Evolutionary conservation across 164 flowering plant genomes (phyloP).

Genomic region (Nymphaea thermarum): DNA sequence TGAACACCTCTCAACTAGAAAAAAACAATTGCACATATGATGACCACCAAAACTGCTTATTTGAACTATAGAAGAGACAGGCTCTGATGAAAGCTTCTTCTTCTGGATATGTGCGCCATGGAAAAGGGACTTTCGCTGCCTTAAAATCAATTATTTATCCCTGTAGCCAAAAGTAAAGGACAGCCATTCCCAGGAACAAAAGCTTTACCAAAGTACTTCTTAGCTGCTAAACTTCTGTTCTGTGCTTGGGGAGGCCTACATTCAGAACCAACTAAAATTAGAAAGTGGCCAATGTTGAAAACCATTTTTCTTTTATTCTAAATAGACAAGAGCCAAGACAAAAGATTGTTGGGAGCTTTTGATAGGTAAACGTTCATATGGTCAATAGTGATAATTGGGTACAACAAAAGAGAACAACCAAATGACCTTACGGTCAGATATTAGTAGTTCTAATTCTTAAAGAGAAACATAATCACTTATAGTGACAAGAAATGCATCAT

Average conservation of each 20-base stretch:
- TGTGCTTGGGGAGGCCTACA: slow-evolving; percentile 63
- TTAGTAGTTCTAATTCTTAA: not conserved
- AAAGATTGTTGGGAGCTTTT: no score
- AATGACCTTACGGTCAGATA: not conserved
- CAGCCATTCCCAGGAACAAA: not conserved
- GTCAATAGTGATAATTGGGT: no score
- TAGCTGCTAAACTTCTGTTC: slow-evolving; percentile 63
- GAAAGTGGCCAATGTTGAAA: no score
- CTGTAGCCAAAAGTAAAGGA: not conserved
- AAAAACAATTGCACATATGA: slow-evolving; percentile 1
- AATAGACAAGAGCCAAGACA: no score
- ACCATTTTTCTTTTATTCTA: no score
- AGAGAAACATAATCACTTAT: not conserved
- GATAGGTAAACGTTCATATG: no score
- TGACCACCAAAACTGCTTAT: slow-evolving; percentile 31
- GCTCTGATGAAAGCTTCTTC: not conserved
- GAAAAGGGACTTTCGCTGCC: not conserved
- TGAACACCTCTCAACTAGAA: not conserved
- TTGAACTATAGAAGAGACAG: slow-evolving; percentile 6
- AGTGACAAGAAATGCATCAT: not conserved
- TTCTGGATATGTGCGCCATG: not conserved
- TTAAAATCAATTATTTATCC: no score
- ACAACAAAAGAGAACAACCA: not conserved
- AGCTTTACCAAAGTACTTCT: not conserved
- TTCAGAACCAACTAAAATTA: slow-evolving; percentile 3